Base-by-base conservation (phyloP, 2,329 filamentous ascomycete genomes). In the Claviceps sp. region DNA sequence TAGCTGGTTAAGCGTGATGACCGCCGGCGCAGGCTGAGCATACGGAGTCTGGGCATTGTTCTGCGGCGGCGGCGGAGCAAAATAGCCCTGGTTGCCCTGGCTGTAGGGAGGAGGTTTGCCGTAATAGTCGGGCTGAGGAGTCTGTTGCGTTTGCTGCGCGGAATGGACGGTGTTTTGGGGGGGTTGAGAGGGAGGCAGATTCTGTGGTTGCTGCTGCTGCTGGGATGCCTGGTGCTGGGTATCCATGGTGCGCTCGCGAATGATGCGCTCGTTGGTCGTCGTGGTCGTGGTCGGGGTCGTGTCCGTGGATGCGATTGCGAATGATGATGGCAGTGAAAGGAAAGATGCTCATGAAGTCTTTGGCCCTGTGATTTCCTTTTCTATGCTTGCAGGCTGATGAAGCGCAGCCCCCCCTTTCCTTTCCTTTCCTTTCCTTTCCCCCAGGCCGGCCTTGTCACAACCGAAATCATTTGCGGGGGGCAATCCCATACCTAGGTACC, bases 1-100 rank as follows among this genome's bases (percentile, higher is more conserved):
- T 5, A 65, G 61, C 53, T 57, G 55, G 24, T 62, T 38, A 11
- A 65, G 52, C 3, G 62, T 55, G n/a, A 49, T 37, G 46, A 54
- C 52, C 41, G 24, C n/a, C 18, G 41, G 20, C 13, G 13, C 26
- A 48, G 45, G 26, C 41, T 24, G 20, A 34, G 14, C 43, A 26
- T 47, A 34, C 30, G 30, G 30, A 34, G 30, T 34, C n/a, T 20
- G 24, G 14, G 6, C 30, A 24, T 43, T 5, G 14, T 30, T 44
- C 22, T 26, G 22, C 2, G 20, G 3, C 22, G 6, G 42, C 22
- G 6, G 42, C 11, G 22, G 42, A 26, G 20, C 20, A 50, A 40
- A 24, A 22, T 50, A 45, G 50, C 44, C 51, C 13, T 40, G 40
- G 20, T 55, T 50, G n/a, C 24, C 26, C 9, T 50, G 42, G 9